Evolutionary conservation across 2,329 filamentous ascomycete genomes (phyloP).

Genomic region (Zarea fungicola): DNA sequence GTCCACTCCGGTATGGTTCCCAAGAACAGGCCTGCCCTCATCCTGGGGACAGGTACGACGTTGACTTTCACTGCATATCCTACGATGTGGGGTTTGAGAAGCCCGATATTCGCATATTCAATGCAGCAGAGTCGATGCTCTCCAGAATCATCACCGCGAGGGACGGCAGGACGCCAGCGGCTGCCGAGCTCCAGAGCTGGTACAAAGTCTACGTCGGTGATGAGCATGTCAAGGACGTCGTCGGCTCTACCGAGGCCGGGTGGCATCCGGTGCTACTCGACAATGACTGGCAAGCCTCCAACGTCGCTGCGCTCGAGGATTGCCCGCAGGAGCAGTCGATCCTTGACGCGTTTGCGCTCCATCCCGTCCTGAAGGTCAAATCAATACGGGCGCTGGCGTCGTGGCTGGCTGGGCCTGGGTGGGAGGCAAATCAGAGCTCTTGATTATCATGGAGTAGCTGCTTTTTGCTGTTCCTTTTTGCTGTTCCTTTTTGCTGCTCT

Average conservation of each 20-base stretch:
- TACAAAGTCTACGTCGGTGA: conserved; percentile 51
- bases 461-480: too few species aligned
- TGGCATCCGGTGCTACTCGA: conserved; percentile 22
- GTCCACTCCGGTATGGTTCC: conserved; percentile 27
- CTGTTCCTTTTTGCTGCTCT: too few species aligned
- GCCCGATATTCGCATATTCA: conserved; percentile 51
- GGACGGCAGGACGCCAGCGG: conserved; percentile 12
- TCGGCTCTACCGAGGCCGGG: conserved; percentile 33
- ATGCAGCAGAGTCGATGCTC: conserved; percentile 44
- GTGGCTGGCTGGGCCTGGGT: conserved; percentile 1
- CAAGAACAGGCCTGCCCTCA: background rate
- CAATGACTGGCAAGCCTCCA: conserved; percentile 4
- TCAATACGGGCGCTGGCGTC: conserved; percentile 14
- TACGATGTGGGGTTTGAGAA: conserved; percentile 60
- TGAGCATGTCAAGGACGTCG: conserved; percentile 44
- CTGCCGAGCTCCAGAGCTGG: conserved; percentile 22
- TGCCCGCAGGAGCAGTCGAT: conserved; percentile 7
- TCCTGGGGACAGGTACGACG: conserved; percentile 21
- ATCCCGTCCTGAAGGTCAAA: conserved; percentile 15
- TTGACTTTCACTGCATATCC: conserved; percentile 57
- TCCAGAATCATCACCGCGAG: conserved; percentile 22
- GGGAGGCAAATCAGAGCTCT: background rate
- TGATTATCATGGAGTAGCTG: too few species aligned
- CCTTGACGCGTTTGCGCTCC: conserved; percentile 11
- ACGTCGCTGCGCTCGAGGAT: conserved; percentile 12